phyloP scores from a whole-genome alignment of 176 grass and related monocot species.

The Coix lacrymajobi region DNA sequence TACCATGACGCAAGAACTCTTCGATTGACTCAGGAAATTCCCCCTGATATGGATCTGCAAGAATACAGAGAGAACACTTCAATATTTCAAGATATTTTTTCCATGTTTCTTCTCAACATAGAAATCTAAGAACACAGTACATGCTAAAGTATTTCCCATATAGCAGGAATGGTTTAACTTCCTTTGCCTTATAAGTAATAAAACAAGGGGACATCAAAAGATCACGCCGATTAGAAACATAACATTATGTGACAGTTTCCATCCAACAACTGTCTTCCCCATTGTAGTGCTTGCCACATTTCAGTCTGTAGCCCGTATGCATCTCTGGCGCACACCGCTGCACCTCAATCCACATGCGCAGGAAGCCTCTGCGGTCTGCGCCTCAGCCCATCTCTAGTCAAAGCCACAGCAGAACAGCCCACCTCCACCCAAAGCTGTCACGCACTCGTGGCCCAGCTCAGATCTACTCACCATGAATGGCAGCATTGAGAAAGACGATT shows the following conservation, averaged over 20 bases:
- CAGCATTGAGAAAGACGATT: not conserved
- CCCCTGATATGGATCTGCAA: conserved; percentile 90
- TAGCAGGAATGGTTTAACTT: not conserved
- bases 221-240: not conserved
- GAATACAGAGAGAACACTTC: conserved; percentile 12
- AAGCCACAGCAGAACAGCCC: not conserved
- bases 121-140: not conserved
- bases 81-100: conserved; percentile 3
- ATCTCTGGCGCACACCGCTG: not conserved
- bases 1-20: conserved; percentile 95
- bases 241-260: not conserved
- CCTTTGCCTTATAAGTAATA: not conserved
- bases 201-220: not conserved
- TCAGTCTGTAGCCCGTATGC: not conserved
- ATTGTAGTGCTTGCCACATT: not conserved
- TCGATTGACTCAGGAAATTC: conserved; percentile 98
- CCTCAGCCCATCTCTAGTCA: not conserved
- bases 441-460: not conserved
- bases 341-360: not conserved
- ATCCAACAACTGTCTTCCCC: not conserved
- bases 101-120: conserved; percentile 3
- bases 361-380: not conserved
- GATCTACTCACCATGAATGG: not conserved
- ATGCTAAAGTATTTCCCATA: not conserved
- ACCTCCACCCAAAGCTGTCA: not conserved